These are phyloP conservation scores for Colletotrichum tamarilloi DNA, from an alignment of 2,329 filamentous ascomycete genomes.

Conservation along the genomic window DNA sequence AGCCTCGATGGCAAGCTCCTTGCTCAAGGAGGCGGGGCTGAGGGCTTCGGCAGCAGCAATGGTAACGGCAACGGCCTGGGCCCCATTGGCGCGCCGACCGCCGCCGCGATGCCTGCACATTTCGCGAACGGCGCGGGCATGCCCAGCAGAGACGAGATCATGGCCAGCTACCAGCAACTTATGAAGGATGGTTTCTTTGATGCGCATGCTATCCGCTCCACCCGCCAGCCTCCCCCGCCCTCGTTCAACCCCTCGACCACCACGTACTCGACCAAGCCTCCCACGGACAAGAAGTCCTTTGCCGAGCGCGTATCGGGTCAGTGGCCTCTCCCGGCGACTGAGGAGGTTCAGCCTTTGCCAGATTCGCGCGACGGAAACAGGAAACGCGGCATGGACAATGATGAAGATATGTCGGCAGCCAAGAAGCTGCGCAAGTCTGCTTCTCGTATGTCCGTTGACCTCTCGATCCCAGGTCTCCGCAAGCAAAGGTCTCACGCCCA, in stretches of 20 bases:
- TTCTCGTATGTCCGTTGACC: slow-evolving; percentile 55
- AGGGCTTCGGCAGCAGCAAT: slow-evolving; percentile 2
- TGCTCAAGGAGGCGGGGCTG: slow-evolving; percentile 20
- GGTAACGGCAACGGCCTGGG: background rate
- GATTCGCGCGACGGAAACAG: slow-evolving; percentile 61
- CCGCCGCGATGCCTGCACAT: slow-evolving; percentile 6
- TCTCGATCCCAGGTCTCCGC: slow-evolving; percentile 47
- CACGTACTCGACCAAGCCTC: slow-evolving; percentile 27
- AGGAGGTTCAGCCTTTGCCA: slow-evolving; percentile 28
- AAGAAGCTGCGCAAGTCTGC: slow-evolving; percentile 67
- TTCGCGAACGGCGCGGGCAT: slow-evolving; percentile 40
- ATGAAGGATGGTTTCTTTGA: slow-evolving; percentile 69
- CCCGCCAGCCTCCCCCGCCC: slow-evolving; percentile 55
- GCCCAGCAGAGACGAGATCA: slow-evolving; percentile 60
- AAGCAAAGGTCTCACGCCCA: slow-evolving; percentile 40
- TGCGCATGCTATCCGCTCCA: slow-evolving; percentile 67
- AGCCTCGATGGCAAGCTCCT: slow-evolving; percentile 37
- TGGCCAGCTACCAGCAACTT: slow-evolving; percentile 67
- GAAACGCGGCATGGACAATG: slow-evolving; percentile 54
- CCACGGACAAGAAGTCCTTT: slow-evolving; percentile 31
- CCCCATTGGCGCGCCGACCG: background rate
- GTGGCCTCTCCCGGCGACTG: slow-evolving; percentile 38
- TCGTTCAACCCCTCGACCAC: slow-evolving; percentile 28
- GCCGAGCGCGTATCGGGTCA: slow-evolving; percentile 33
- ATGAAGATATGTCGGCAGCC: slow-evolving; percentile 43